Evolutionary conservation across 371 early-diverging fungal genomes (phyloP).

Genomic region (Rhizopus sp.): DNA sequence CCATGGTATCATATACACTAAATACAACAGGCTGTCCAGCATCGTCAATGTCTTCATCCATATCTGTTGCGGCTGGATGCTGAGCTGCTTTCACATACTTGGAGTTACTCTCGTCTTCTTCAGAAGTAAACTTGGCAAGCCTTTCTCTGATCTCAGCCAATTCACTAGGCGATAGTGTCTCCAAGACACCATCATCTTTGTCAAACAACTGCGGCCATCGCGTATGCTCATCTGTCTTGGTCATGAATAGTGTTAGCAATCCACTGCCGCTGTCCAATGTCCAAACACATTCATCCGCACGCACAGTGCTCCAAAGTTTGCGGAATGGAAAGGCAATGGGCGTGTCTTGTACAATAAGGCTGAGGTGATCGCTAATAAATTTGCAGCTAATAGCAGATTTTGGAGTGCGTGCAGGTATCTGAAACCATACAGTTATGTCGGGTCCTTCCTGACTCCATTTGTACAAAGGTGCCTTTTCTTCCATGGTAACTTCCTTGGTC

Average conservation of each 20-base stretch:
- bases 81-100: slow-evolving; percentile 26
- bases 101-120: slow-evolving; percentile 20
- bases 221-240: slow-evolving; percentile 59
- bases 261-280: slow-evolving; percentile 63
- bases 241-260: slow-evolving; percentile 66
- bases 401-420: slow-evolving; percentile 54
- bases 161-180: slow-evolving; percentile 68
- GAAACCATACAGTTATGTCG: slow-evolving; percentile 68
- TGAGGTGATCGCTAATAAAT: slow-evolving; percentile 49
- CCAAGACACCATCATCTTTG: slow-evolving; percentile 70
- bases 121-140: slow-evolving; percentile 69
- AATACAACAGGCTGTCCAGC: slow-evolving; percentile 56
- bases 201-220: slow-evolving; percentile 84
- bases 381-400: slow-evolving; percentile 60
- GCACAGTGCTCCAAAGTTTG: slow-evolving; percentile 48
- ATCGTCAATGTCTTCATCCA: slow-evolving; percentile 73
- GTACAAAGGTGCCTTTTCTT: slow-evolving; percentile 49
- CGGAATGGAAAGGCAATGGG: slow-evolving; percentile 34
- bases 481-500: slow-evolving; percentile 11
- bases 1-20: slow-evolving; percentile 39
- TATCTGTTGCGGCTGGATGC: slow-evolving; percentile 59
- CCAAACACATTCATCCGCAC: slow-evolving; percentile 70
- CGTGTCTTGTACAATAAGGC: slow-evolving; percentile 43
- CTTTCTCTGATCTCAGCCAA: slow-evolving; percentile 61
- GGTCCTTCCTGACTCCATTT: slow-evolving; percentile 73